A percentile compares a stretch with the other conserved stretches of the same genome.
Evolutionary conservation across 2,329 filamentous ascomycete species (phyloP).

Genomic region (Furcasterigmium sp.): DNA sequence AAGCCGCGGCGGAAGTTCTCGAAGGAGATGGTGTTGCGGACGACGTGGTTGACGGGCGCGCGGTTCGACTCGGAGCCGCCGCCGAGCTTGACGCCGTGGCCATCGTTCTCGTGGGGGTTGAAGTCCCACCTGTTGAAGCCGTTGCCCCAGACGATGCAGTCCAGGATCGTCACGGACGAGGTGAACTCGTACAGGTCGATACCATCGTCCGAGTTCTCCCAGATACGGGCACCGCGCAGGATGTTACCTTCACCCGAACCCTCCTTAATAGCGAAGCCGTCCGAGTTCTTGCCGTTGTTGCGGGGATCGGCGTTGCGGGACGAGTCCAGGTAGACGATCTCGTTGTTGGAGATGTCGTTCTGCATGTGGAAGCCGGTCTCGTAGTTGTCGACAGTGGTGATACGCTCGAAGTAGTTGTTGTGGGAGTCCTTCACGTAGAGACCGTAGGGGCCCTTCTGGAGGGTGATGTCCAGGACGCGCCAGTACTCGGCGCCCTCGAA

Average conservation of each 20-base stretch:
- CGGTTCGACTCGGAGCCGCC: constrained; percentile 26
- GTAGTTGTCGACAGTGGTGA: constrained; percentile 29
- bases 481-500: constrained; percentile 27
- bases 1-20: constrained; percentile 36
- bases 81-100: constrained; percentile 44
- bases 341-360: constrained; percentile 19
- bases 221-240: constrained; percentile 32
- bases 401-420: constrained; percentile 27
- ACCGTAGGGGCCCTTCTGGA: constrained; percentile 29
- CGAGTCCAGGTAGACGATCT: constrained; percentile 29
- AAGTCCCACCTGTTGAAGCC: constrained; percentile 40
- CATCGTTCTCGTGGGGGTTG: constrained; percentile 33
- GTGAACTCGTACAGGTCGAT: constrained; percentile 33
- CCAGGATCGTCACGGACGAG: constrained; percentile 34
- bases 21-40: constrained; percentile 40
- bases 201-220: constrained; percentile 41
- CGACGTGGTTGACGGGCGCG: constrained; percentile 32
- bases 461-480: constrained; percentile 30
- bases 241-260: constrained; percentile 37
- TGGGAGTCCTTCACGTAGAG: constrained; percentile 27
- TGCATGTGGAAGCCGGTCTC: constrained; percentile 30
- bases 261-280: constrained; percentile 37
- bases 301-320: constrained; percentile 33
- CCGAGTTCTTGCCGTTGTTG: constrained; percentile 40
- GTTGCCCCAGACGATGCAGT: constrained; percentile 39